Base-by-base conservation (phyloP, 805 yeast genomes). In the Scheffersomyces lignosus region DNA sequence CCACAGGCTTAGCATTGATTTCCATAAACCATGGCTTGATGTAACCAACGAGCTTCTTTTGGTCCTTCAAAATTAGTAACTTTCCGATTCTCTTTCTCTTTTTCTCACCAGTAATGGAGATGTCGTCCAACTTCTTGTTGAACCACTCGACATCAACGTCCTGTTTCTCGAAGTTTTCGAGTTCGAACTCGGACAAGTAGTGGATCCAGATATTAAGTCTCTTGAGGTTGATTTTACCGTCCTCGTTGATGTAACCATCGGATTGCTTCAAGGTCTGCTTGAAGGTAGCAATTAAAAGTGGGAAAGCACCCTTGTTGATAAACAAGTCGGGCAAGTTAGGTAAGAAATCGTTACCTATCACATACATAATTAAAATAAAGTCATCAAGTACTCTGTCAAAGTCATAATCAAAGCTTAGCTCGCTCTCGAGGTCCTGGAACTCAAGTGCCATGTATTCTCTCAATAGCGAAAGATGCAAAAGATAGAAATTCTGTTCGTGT, bases 341-440 rank as follows among this genome's bases (percentile, higher is more conserved):
- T 55, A 93, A 75, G 80, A 93, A 93, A 74, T 93, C 99, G 57
- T 93, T 93, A 52, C 99, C 99, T 51, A 93, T 87, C 43, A 93
- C 96, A 56, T 87, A 90, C 83, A 88, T 78, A 51, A 91, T 83
- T 43, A 93, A 71, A 45, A 93, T 87, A 49, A 91, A 88, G 60
- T 93, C 99, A 63, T 93, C 99, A 46, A 93, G 64, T 17, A 89
- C 74, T 45, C 90, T 75, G 62, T 93, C 99, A 60, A 93, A 90
- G 62, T 85, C 80, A 53, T 84, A 91, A 26, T 69, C 78, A 50
- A 88, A 88, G 15, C 76, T 56, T 33, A 87, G 49, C 34, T 75
- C 72, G 44, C 77, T 83, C 30, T 79, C 77, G 47, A 89, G 70
- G 32, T 81, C 87, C 42, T 69, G 66, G 54, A 91, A 89, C 60